Evolutionary conservation across 768 basidiomycete species (phyloP), one percentile per base, ranked within the genome.

Genomic region (Collybiopsis confluens): DNA sequence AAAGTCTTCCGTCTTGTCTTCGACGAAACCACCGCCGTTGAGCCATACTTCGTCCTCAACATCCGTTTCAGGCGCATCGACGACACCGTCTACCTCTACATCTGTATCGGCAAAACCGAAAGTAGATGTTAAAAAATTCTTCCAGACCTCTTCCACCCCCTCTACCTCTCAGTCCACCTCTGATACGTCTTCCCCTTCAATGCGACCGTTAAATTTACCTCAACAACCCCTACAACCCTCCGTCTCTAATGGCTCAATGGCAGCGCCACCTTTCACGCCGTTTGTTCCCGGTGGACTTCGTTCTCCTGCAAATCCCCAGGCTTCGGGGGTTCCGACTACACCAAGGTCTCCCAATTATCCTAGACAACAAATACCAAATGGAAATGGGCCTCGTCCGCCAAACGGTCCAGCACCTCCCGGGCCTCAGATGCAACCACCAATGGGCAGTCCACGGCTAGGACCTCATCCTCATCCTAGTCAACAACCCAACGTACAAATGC

Each of bases 341-440:
- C 85, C 88, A 38, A 78, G 85, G 45, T 88, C 88, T 23, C 87
- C 87, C 40, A 78, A 77, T 28, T 88, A 82, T 66, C 59, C 76
- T 33, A 81, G 88, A 13, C 72, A 58, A 27, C 73, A 77, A 45
- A 75, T 85, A 68, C 71, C 80, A 4, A 90, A 88, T 62, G 86
- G 86, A 40, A 71, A 63, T 61, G 76, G 74, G 28, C 73, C 79
- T 48, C 78, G 84, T 45, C 76, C 83, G 21, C 75, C 77, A 57
- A 77, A 76, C 60, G 82, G 81, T 41, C 80, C 82, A 66, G 80
- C 75, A 53, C 72, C 75, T 4, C 67, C 77, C 47, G 79, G 78
- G 37, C 76, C 81, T 23, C 70, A 74, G 6, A 73, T 78, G 54
- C 73, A 83, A 37, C 62, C 80, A 4, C 79, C 73, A n/a, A 64